These are phyloP conservation scores for Penicillium lividum DNA, from an alignment of 495 filamentous ascomycete species.

Conservation along the genomic window DNA sequence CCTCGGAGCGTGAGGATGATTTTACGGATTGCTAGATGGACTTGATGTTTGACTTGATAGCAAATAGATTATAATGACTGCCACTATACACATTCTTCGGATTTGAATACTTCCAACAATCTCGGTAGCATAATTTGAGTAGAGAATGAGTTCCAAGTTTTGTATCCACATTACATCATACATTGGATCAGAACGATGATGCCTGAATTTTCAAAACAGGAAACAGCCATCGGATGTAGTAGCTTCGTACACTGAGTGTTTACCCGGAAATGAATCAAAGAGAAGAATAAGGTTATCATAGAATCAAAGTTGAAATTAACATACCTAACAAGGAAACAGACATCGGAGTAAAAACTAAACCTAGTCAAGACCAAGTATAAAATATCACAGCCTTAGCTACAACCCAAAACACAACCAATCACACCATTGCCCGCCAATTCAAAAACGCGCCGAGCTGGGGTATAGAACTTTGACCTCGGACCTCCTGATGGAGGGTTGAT, in stretches of 20 bases:
- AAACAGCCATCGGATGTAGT: background rate
- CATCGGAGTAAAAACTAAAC: background rate
- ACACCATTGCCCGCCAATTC: background rate
- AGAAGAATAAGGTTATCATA: background rate
- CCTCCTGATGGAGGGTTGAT: background rate
- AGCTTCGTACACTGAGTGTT: background rate
- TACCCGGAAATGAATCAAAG: background rate
- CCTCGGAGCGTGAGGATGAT: background rate
- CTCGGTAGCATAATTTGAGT: too few relatives aligned
- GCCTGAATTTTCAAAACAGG: background rate
- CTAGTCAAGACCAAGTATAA: background rate
- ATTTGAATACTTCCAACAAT: background rate
- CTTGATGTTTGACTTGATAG: background rate
- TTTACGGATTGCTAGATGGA: conserved; percentile 1
- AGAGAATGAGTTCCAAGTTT: background rate
- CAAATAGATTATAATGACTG: conserved; percentile 1
- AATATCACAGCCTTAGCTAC: background rate
- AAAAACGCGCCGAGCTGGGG: background rate
- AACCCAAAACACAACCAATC: background rate
- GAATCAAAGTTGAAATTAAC: background rate
- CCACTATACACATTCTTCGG: background rate
- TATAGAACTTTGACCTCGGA: background rate
- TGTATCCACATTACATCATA: background rate
- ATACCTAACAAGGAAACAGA: background rate
- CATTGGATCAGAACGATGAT: background rate